Conservation (phyloP, 192 early-diverging fungal genomes). For the Dissophora globulifera region DNA sequence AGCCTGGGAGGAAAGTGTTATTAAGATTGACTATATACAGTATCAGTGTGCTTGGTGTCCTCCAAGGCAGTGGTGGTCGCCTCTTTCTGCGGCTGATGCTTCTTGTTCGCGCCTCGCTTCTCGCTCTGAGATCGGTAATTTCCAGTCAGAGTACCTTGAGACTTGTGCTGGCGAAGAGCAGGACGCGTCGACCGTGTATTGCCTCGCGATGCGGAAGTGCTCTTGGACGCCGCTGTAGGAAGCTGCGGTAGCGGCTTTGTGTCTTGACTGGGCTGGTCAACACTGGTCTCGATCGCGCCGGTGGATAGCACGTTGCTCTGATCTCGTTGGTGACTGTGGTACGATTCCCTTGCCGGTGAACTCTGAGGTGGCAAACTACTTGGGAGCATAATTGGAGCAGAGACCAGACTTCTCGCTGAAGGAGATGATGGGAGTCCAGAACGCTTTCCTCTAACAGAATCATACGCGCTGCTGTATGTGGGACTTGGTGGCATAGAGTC, state of each 20-base stretch:
- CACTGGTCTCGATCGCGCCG: not conserved
- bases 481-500: not conserved
- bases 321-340: not conserved
- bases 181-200: not conserved
- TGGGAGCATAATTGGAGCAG: no score
- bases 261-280: not conserved
- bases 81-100: no score
- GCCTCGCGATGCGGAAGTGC: not conserved
- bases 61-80: no score
- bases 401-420: not conserved
- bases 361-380: no score
- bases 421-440: not conserved
- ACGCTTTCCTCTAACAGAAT: not conserved
- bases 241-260: not conserved
- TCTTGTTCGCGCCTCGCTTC: no score
- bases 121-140: no score
- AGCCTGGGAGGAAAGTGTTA: no score
- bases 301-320: slow-evolving; percentile 7
- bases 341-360: slow-evolving; percentile 1
- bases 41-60: no score
- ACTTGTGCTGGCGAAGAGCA: not conserved
- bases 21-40: no score
- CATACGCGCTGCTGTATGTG: not conserved
- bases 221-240: not conserved
- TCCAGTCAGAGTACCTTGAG: not conserved